Base-by-base conservation (phyloP, 2,329 filamentous ascomycete genomes). In the Bipolaris zeicola region DNA sequence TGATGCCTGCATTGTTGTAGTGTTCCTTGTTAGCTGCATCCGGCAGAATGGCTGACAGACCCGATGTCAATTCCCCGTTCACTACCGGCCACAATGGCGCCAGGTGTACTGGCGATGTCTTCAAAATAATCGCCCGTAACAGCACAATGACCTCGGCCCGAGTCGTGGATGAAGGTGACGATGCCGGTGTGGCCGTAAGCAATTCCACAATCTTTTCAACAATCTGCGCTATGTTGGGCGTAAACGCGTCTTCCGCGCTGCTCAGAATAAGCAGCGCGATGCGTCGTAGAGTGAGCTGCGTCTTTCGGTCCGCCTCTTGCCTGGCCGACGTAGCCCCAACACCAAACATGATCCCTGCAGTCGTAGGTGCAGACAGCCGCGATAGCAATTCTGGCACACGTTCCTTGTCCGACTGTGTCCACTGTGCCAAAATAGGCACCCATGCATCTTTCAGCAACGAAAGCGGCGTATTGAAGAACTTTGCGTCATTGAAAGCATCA, bases 291-390 rank as follows among this genome's bases (percentile, higher is more conserved):
- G 92, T 96, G 28, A 96, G 83, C 76, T 98, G 94, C 1, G 93
- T 92, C 77, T 89, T 95, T 55, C 93, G 89, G 76, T 99, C 95
- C 5, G 96, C 92, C 77, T 99, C 95, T n/a, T 96, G 85, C 56
- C 95, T 85, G 34, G 95, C 95, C 41, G 93, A 96, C 20, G 91
- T 92, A 6, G 95, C 95, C 10, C 96, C 96, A 0, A 99, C 95
- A n/a, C 95, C 95, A 70, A 99, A 99, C 73, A 99, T 94, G 65
- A 99, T 96, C 7, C 95, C 95, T 0, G 96, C 95, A 13, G 93
- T 94, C 1, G 93, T 92, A 5, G 95, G 95, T 3, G 93, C 85
- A 5, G 88, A 88, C 60, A 99, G 85, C 18, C 92, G 89, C 36
- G 85, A 82, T 7, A 98, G 78, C 3, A 97, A 80, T 60, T 99